A percentile compares a stretch with the other conserved stretches of the same genome.
Evolutionary conservation across 73 alveolate species (phyloP).

Genomic region (Blepharisma japonicum): DNA sequence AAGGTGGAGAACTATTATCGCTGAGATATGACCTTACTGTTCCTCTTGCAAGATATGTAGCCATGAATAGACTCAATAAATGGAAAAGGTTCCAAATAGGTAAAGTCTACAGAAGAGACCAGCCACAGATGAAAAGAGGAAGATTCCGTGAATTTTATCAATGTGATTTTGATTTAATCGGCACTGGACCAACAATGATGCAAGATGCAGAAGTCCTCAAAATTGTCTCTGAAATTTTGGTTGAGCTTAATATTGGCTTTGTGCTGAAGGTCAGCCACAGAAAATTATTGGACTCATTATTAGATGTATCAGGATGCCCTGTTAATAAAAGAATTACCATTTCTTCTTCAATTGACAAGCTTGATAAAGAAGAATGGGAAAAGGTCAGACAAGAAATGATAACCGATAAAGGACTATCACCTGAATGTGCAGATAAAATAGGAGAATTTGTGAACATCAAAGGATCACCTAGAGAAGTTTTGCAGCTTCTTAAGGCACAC

Average conservation of each 20-base stretch:
- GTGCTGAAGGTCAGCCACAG: constrained; percentile 77
- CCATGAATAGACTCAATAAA: constrained; percentile 58
- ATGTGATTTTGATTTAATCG: constrained; percentile 97
- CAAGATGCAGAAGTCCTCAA: constrained; percentile 91
- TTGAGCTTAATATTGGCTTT: constrained; percentile 61
- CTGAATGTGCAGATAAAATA: constrained; percentile 68
- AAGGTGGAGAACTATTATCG: constrained; percentile 92
- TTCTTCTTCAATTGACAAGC: constrained; percentile 84
- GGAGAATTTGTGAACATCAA: constrained; percentile 63
- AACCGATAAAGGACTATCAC: constrained; percentile 76
- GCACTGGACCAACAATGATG: constrained; percentile 72
- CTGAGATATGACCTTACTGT: constrained; percentile 94
- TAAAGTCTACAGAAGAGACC: constrained; percentile 95
- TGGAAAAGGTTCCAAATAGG: constrained; percentile 94
- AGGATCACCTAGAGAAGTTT: constrained; percentile 72
- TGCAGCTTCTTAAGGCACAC: constrained; percentile 58
- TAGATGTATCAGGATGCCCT: constrained; percentile 72
- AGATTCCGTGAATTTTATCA: constrained; percentile 93
- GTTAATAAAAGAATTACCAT: constrained; percentile 66
- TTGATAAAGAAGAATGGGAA: constrained; percentile 90
- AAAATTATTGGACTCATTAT: constrained; percentile 70
- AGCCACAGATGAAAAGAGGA: constrained; percentile 90
- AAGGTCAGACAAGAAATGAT: constrained; percentile 78
- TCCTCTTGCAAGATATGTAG: constrained; percentile 91
- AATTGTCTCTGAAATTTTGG: constrained; percentile 58